Evolutionary conservation across 352 stramenopile species (phyloP).

Genomic region (Phytophthora constricta): DNA sequence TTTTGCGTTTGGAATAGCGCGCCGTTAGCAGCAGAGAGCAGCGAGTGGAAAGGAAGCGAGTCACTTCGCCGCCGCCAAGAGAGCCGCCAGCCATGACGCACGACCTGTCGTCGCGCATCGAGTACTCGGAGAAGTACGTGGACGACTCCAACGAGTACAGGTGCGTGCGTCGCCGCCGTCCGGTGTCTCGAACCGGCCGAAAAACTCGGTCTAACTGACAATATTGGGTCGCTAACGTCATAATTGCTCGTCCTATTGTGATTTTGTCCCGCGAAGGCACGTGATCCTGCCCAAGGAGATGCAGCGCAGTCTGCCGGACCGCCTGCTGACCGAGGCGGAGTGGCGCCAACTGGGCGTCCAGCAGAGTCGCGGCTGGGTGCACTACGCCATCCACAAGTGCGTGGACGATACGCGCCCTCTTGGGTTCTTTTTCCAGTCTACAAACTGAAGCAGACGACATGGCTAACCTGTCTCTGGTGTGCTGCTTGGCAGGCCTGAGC

Average conservation of each 20-base stretch:
- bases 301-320: constrained; percentile 95
- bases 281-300: constrained; percentile 99
- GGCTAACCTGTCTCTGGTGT: background rate
- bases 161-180: constrained; percentile 35
- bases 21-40: constrained; percentile 1
- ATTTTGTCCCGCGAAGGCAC: constrained; percentile 62
- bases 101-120: constrained; percentile 91
- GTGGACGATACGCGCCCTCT: too few relatives aligned
- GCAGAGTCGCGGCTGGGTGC: constrained; percentile 98
- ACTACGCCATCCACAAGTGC: constrained; percentile 99
- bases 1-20: background rate
- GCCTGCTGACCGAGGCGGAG: constrained; percentile 96
- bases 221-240: background rate
- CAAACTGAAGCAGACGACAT: background rate
- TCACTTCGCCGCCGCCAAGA: constrained; percentile 7
- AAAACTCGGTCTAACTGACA: background rate
- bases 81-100: constrained; percentile 59
- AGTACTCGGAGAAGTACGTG: constrained; percentile 96
- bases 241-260: background rate
- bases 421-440: too few relatives aligned
- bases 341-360: constrained; percentile 98
- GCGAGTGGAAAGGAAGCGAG: constrained; percentile 9
- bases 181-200: too few relatives aligned
- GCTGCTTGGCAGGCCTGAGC: constrained; percentile 89
- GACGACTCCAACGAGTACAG: constrained; percentile 94